Conservation (phyloP, 768 basidiomycete genomes). For the Russula emetica region DNA sequence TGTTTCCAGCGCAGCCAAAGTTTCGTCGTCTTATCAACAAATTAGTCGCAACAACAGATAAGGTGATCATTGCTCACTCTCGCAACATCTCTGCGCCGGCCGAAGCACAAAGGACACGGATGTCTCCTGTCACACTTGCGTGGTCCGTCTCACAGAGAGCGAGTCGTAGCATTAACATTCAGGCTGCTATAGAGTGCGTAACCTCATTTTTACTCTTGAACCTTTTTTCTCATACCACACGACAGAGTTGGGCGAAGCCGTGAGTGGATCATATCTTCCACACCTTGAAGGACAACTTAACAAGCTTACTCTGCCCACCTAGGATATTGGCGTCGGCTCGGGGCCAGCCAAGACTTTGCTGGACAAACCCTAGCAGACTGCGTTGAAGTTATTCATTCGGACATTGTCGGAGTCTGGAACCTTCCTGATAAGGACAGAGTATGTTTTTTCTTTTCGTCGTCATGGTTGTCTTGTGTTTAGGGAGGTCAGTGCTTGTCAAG, state of each 20-base stretch:
- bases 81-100: not conserved
- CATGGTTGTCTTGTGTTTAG: not conserved
- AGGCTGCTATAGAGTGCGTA: slow-evolving; percentile 11
- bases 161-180: not conserved
- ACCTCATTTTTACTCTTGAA: not conserved
- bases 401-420: slow-evolving; percentile 14
- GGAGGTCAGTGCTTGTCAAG: slow-evolving; percentile 6
- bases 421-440: slow-evolving; percentile 3
- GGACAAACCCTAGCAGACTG: not conserved
- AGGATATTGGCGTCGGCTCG: slow-evolving; percentile 15
- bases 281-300: not conserved
- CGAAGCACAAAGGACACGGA: not conserved
- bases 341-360: not conserved
- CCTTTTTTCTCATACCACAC: not conserved
- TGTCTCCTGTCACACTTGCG: slow-evolving; percentile 2
- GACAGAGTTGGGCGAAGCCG: slow-evolving; percentile 12
- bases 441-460: not conserved
- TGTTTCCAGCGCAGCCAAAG: not conserved
- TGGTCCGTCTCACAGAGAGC: slow-evolving; percentile 18
- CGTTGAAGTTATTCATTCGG: slow-evolving; percentile 1
- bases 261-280: not conserved
- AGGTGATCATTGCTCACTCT: not conserved
- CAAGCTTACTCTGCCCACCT: not conserved
- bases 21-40: not conserved
- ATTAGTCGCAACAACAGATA: not conserved